Evolutionary conservation across 139 green algal species (phyloP), one percentile per base, ranked within the genome.

Genomic region (Raphidocelis subcapitata): DNA sequence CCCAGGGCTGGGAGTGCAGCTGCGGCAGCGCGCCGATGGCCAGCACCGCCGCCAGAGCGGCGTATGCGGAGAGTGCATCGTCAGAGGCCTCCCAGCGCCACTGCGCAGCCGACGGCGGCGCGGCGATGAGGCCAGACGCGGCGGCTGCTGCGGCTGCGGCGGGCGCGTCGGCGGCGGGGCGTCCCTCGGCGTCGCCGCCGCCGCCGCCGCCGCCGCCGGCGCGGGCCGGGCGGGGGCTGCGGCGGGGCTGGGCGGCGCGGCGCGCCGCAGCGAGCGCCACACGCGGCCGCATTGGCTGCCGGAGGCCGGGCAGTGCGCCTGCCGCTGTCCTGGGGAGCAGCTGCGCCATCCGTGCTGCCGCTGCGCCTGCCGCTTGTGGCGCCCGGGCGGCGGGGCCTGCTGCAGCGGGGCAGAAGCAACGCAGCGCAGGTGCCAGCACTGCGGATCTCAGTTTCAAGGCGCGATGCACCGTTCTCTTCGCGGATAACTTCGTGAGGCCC

Each of bases 71-170:
- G 29, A 84, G 59, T 0, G 87, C 85, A 26, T 92, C 87, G 5
- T 64, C 62, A 21, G 67, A 79, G 16, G 83, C 68, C 54, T 90
- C 80, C 86, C 86, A 91, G 23, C 54, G 33, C 85, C 85, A 91
- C 0, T 41, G 44, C 18, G 21, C 18, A 32, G 65, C 60, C 14
- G 37, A 28, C 15, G 64, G 1, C 26, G 23, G n/a, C 54, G 24
- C 69, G 52, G 37, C 59, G 23, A 15, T 21, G 55, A 16, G n/a
- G 55, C 55, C 55, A 21, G 14, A 33, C 28, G 55, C 55, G 28
- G 55, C 55, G 18, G 55, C 23, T 62, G 23, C 55, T 62, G 55
- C 55, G 28, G 12, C 55, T 21, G 55, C 55, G 5, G n/a, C 55
- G n/a, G 55, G 18, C 21, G n/a, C 18, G 14, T 54, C 15, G 46